Percentiles rank a stretch among this genome's conserved stretches.
Evolutionary conservation across 1,284 basidiomycete species (phyloP).

Genomic region (Ceratobasidium sp.): DNA sequence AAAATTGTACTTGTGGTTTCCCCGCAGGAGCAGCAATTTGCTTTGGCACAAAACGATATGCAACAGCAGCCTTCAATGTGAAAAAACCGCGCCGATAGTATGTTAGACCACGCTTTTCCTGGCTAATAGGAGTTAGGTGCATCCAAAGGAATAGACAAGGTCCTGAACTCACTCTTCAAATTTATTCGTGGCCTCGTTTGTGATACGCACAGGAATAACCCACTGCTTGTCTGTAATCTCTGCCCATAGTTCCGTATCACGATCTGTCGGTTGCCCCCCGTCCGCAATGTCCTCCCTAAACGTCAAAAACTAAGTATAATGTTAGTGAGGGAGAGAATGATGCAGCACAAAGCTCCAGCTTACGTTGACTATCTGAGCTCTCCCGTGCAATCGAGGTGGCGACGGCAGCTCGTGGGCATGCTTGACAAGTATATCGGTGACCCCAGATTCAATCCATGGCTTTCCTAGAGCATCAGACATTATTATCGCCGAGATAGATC

Average conservation of each 20-base stretch:
- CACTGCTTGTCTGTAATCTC: conserved; percentile 35
- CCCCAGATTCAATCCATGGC: conserved; percentile 37
- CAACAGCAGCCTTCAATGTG: conserved; percentile 33
- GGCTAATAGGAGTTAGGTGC: not conserved
- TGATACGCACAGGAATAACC: conserved; percentile 35
- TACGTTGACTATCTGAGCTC: conserved; percentile 36
- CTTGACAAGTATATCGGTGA: conserved; percentile 25
- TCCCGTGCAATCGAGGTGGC: conserved; percentile 11
- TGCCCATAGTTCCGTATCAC: conserved; percentile 40
- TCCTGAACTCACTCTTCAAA: conserved; percentile 35
- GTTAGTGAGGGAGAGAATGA: too few species aligned
- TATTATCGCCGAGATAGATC: not conserved
- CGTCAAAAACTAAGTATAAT: conserved; percentile 24
- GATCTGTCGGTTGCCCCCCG: conserved; percentile 21
- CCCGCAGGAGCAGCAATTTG: conserved; percentile 10
- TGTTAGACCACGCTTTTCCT: conserved; percentile 23
- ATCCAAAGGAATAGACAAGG: not conserved
- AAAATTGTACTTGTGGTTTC: not conserved
- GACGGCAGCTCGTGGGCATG: conserved; percentile 41
- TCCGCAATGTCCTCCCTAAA: conserved; percentile 40
- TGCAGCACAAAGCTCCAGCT: not conserved
- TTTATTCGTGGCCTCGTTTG: conserved; percentile 36
- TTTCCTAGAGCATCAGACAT: conserved; percentile 45
- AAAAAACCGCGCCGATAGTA: conserved; percentile 44
- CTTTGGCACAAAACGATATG: conserved; percentile 23